Evolutionary conservation across 352 stramenopile species (phyloP).

Genomic region (Hyaloperonospora brassicae): DNA sequence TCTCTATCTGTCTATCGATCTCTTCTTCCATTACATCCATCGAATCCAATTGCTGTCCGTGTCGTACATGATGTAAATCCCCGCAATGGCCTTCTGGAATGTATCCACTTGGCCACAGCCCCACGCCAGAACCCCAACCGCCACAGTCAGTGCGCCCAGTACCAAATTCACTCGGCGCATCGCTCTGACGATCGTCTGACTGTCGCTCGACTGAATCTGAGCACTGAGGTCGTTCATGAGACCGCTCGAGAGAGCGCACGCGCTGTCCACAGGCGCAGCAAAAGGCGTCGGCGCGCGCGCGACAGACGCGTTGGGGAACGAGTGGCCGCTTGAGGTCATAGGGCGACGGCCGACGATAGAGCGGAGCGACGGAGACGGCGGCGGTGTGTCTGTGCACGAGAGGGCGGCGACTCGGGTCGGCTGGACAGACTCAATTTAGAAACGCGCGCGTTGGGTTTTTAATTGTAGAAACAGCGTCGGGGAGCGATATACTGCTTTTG

Average conservation of each 20-base stretch:
- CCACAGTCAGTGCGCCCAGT: constrained; percentile 62
- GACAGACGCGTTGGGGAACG: constrained; percentile 39
- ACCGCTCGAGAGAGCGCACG: constrained; percentile 30
- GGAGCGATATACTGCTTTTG: no score
- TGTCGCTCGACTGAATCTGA: constrained; percentile 80
- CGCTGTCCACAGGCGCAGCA: constrained; percentile 15
- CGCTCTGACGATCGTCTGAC: constrained; percentile 66
- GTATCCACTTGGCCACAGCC: constrained; percentile 67
- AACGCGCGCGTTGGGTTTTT: no score
- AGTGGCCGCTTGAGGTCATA: constrained; percentile 28
- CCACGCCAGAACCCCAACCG: constrained; percentile 66
- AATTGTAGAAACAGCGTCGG: no score
- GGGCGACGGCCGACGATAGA: neutral
- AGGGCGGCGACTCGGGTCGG: no score
- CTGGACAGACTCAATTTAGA: no score
- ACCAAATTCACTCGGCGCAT: constrained; percentile 77
- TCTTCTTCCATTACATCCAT: neutral
- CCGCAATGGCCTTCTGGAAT: constrained; percentile 77
- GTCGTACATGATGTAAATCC: constrained; percentile 82
- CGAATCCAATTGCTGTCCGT: neutral
- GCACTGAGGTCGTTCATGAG: constrained; percentile 81
- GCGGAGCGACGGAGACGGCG: no score
- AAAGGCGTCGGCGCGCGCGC: constrained; percentile 26
- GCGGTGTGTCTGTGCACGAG: no score
- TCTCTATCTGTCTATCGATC: neutral